Conservation (phyloP, 2,329 filamentous ascomycete genomes). For the Zymoseptoria crescenta region DNA sequence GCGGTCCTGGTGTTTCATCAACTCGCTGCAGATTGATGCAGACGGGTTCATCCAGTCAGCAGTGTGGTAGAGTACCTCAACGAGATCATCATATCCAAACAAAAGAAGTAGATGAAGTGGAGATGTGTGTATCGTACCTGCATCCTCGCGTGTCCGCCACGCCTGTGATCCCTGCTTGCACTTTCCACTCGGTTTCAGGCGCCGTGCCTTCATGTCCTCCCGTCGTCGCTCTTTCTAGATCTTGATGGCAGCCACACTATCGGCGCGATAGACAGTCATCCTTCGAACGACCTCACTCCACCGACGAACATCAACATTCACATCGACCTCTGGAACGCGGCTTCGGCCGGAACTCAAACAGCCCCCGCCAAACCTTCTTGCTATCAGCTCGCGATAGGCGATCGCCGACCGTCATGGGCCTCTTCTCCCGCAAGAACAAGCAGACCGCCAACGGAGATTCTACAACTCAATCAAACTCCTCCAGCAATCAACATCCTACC, state of each 20-base stretch:
- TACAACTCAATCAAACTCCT: constrained; percentile 6
- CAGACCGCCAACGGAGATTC: constrained; percentile 27
- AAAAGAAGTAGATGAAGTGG: neutral
- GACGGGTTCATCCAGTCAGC: neutral
- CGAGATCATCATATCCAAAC: neutral
- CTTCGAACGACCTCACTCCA: neutral
- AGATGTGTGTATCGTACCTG: neutral
- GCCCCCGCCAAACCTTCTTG: neutral
- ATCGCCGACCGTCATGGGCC: constrained; percentile 36
- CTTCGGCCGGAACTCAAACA: neutral
- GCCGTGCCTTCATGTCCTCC: neutral
- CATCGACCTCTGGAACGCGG: neutral
- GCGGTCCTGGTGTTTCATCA: neutral
- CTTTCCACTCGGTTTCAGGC: neutral
- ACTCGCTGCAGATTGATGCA: neutral
- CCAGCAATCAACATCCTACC: constrained; percentile 8
- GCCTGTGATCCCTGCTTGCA: neutral
- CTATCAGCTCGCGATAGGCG: neutral
- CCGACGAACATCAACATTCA: neutral
- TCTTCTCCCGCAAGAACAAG: constrained; percentile 46
- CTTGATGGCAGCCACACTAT: neutral
- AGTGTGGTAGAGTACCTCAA: neutral
- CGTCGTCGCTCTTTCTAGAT: neutral
- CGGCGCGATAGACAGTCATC: neutral
- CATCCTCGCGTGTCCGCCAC: neutral